These are phyloP conservation scores for Elsinoe necatrix DNA, from an alignment of 2,329 filamentous ascomycete genomes.

Conservation along the genomic window DNA sequence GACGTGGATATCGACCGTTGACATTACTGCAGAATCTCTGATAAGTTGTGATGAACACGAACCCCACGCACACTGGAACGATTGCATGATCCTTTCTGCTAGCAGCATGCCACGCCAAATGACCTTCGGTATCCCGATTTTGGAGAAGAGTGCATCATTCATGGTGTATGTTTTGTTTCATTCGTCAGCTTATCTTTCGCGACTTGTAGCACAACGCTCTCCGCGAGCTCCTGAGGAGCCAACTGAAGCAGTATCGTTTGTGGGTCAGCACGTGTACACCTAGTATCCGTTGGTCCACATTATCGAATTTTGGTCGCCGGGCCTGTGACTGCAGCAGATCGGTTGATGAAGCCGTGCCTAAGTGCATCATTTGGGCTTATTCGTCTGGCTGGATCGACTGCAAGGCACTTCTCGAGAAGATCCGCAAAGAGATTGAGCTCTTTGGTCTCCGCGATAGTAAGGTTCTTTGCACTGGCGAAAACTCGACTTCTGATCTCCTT, in stretches of 20 bases:
- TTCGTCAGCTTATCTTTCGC: not conserved
- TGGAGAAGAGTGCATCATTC: not conserved
- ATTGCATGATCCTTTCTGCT: not conserved
- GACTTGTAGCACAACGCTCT: not conserved
- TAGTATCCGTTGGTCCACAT: not conserved
- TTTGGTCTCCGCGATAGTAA: conserved; percentile 64
- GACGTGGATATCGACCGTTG: conserved; percentile 8
- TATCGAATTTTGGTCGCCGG: not conserved
- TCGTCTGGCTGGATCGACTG: conserved; percentile 85
- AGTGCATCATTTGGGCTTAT: conserved; percentile 80
- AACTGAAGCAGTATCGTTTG: not conserved
- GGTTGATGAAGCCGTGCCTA: conserved; percentile 75
- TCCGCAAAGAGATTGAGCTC: conserved; percentile 80
- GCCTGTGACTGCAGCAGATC: conserved; percentile 21
- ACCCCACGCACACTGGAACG: not conserved
- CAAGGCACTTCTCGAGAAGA: conserved; percentile 77
- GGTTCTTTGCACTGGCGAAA: conserved; percentile 55
- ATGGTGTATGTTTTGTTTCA: conserved; percentile 9
- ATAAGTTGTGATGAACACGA: not conserved
- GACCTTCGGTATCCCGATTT: not conserved
- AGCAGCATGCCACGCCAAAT: not conserved
- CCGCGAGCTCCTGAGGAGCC: not conserved
- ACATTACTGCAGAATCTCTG: conserved; percentile 8
- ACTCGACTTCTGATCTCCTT: conserved; percentile 75
- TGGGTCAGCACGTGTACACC: not conserved